Evolutionary conservation across 139 green algal species (phyloP), one percentile per base, ranked within the genome.

Genomic region (Parachlorella kessleri): DNA sequence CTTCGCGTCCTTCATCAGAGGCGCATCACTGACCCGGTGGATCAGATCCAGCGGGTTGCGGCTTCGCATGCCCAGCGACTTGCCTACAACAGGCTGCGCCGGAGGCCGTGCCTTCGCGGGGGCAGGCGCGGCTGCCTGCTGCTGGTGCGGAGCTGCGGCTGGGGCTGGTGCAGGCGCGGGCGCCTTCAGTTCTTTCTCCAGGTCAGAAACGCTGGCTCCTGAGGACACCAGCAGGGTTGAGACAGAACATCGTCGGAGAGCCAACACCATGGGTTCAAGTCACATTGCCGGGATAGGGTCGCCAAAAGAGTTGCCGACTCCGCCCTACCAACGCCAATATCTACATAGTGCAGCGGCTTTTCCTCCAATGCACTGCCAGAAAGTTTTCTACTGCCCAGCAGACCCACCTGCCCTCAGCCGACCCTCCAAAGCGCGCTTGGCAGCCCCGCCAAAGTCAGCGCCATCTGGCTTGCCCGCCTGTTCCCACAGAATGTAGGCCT

Each of bases 401-500:
- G n/a, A n/a, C 48, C 21, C 48, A 59, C 92, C 91, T 23, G 6
- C 30, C 14, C 70, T 55, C 70, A 96, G 70, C 78, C 89, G 83
- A 18, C 83, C 73, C 70, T 91, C 81, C 66, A 97, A 88, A 54
- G 76, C 59, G 24, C 79, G 64, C 35, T 79, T 80, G 8, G 88
- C 91, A n/a, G 73, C 39, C 28, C 70, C 65, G 26, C 77, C 80
- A 85, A 93, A 92, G 85, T 97, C 91, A 2, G 91, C 92, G 35
- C 91, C 92, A n/a, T 96, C 86, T 7, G 92, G 94, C 75, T 90
- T 92, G 41, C 94, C 94, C 4, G 86, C 86, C 66, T 88, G 41
- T 80, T 97, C 92, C 94, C 94, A 98, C 83, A 97, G 83, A 4
- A 95, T 55, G 85, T 95, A 98, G 0, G 94, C 92, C 81, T 96